Evolutionary conservation across 2,329 filamentous ascomycete species (phyloP), one percentile per base, ranked within the genome.

Genomic region (Raffaelea ambrosiae): DNA sequence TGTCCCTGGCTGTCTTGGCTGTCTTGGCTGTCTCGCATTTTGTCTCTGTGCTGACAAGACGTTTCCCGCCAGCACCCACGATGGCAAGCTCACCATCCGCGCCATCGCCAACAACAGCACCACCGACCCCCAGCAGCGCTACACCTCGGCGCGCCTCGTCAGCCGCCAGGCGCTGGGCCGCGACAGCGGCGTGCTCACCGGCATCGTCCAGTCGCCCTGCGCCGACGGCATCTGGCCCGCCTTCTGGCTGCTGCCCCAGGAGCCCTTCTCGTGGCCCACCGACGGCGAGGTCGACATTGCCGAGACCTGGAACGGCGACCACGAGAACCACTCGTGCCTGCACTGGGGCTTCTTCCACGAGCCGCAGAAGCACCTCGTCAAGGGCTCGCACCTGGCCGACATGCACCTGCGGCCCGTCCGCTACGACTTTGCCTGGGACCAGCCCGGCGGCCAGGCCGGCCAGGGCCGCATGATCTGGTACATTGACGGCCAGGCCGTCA

Each of bases 251-350:
- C 39, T 51, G 36, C 46, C 49, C 1, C 42, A 40, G 21, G 49
- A 51, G 26, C 49, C 46, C 2, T 51, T 51, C 21, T 8, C 21
- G 3, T 51, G 49, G 46, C 49, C 49, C 8, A 51, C 49, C 11
- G 46, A 51, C 20, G 49, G 46, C 39, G 46, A 51, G 42, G 41
- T 48, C 3, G 49, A 51, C 43, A 45, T 51, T 40, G 39, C 43
- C 20, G 49, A 51, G 40, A 51, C 46, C 3, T 51, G 49, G 49
- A 51, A 51, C 42, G 49, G 49, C 38, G 49, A 51, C 43, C n/a
- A 23, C 22, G 38, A 45, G 42, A 51, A 51, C 43, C 46, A 44
- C 33, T 42, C 46, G 2, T 48, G 49, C 19, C 45, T 51, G 39
- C 46, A 48, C 49, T 51, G 49, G 49, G 49, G 49, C 42, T 26